Conservation (phyloP, 2,329 filamentous ascomycete species). For the Microdochium nivale region DNA sequence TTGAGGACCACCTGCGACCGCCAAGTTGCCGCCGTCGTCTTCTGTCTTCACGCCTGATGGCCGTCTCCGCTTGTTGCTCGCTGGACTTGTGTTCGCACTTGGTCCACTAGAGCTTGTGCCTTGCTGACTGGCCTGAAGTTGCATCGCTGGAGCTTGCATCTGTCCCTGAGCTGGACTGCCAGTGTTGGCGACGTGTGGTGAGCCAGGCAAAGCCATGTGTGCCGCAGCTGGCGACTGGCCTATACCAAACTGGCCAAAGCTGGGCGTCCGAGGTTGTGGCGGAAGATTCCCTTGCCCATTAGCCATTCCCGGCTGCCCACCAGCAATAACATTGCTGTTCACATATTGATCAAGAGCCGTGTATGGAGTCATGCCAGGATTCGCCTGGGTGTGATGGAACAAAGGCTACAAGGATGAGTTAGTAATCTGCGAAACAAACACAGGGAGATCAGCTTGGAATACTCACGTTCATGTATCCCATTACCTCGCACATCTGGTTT, state of each 20-base stretch:
- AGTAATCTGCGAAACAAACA: slow-evolving; percentile 1
- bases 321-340: slow-evolving; percentile 31
- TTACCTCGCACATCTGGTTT: slow-evolving; percentile 50
- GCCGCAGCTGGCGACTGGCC: slow-evolving; percentile 50
- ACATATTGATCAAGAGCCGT: slow-evolving; percentile 54
- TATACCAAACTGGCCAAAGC: slow-evolving; percentile 49
- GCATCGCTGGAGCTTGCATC: slow-evolving; percentile 59
- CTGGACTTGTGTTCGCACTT: slow-evolving; percentile 58
- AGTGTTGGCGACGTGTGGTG: slow-evolving; percentile 36
- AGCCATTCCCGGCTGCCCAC: slow-evolving; percentile 23
- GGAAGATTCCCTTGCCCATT: slow-evolving; percentile 40
- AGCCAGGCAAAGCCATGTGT: slow-evolving; percentile 54
- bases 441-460: neutral
- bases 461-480: slow-evolving; percentile 52
- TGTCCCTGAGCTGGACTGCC: slow-evolving; percentile 53
- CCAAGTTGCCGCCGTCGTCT: slow-evolving; percentile 43
- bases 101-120: slow-evolving; percentile 58
- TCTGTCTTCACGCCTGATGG: slow-evolving; percentile 50
- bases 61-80: slow-evolving; percentile 49
- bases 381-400: slow-evolving; percentile 47
- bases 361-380: slow-evolving; percentile 47
- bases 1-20: slow-evolving; percentile 28
- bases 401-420: slow-evolving; percentile 31
- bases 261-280: slow-evolving; percentile 42
- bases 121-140: slow-evolving; percentile 59